Evolutionary conservation across 2,329 filamentous ascomycete species (phyloP).

Genomic region (Nemania serpens): DNA sequence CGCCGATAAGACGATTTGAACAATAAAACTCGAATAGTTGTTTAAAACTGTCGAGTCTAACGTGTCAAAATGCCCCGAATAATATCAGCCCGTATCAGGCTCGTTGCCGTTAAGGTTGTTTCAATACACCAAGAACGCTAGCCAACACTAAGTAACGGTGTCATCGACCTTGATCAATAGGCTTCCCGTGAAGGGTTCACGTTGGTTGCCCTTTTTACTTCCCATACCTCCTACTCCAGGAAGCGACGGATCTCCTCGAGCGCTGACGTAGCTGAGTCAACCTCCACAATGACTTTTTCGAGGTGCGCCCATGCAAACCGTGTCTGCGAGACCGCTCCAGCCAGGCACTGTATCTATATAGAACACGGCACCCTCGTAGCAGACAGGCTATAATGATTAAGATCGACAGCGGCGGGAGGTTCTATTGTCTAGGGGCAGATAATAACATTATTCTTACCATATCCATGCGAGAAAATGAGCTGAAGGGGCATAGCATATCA

Average conservation of each 20-base stretch:
- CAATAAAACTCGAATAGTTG: too few species aligned
- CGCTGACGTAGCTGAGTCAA: neutral
- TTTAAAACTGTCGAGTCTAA: too few species aligned
- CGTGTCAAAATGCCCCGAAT: too few species aligned
- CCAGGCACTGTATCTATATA: constrained; percentile 11
- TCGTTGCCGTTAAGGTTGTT: neutral
- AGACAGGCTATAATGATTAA: too few species aligned
- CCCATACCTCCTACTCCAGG: neutral
- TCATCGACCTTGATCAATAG: neutral
- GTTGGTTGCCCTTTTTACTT: neutral
- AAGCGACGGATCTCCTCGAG: neutral
- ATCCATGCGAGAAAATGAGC: too few species aligned
- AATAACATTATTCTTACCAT: neutral
- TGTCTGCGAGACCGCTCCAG: neutral
- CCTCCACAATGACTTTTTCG: neutral
- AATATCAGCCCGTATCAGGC: neutral
- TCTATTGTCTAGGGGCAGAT: neutral
- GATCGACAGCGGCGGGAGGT: neutral
- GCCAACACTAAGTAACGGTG: constrained; percentile 4
- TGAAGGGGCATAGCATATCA: too few species aligned
- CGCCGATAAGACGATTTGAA: too few species aligned
- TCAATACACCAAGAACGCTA: constrained; percentile 11
- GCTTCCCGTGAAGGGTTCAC: neutral
- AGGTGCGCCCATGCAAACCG: constrained; percentile 1
- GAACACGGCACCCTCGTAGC: neutral